Conservation (phyloP, 257 asterid genomes). For the Cinchona pubescens region DNA sequence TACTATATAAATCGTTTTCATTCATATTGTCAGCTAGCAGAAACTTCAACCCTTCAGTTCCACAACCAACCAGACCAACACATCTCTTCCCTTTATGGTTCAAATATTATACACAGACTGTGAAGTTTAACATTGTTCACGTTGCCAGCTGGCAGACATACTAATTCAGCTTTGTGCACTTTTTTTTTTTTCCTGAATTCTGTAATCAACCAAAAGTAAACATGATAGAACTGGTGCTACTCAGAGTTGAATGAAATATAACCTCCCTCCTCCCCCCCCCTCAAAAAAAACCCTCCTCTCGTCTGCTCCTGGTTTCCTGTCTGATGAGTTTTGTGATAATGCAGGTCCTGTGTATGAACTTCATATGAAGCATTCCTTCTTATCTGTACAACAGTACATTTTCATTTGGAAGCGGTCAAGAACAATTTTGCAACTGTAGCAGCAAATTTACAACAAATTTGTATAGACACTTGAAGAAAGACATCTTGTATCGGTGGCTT, state of each 20-base stretch:
- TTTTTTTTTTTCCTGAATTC: too few species aligned
- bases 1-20: too few species aligned
- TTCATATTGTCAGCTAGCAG: too few species aligned
- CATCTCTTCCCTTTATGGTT: background rate
- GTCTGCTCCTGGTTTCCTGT: background rate
- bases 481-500: background rate
- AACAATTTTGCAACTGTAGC: slow-evolving; percentile 12
- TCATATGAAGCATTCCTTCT: background rate
- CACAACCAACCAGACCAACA: too few species aligned
- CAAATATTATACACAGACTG: too few species aligned
- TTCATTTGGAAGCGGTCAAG: background rate
- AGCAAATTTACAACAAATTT: slow-evolving; percentile 8
- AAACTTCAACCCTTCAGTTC: background rate
- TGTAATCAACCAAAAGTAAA: background rate
- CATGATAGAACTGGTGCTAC: background rate
- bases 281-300: too few species aligned
- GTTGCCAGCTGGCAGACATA: background rate
- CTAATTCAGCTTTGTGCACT: background rate
- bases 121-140: background rate
- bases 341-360: background rate
- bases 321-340: background rate
- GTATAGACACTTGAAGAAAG: slow-evolving; percentile 15
- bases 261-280: too few species aligned
- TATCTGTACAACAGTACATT: background rate
- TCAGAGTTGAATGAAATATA: background rate